Percentiles rank a stretch among this genome's conserved stretches.
Conservation (phyloP, 257 asterid species). For the Solanum clarkiae region DNA sequence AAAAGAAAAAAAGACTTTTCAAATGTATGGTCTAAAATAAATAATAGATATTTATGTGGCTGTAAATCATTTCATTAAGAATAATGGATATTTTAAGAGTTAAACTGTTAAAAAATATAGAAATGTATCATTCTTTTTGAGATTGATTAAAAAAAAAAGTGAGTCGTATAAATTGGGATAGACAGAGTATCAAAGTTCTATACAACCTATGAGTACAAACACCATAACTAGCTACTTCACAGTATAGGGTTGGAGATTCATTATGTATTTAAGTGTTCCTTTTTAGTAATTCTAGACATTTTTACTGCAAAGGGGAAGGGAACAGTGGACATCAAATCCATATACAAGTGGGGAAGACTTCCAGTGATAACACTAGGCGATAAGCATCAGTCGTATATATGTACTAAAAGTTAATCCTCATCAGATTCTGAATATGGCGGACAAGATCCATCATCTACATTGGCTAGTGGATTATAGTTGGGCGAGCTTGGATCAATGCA, state of each 20-base stretch:
- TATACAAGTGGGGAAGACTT: background rate
- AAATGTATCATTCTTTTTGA: too few relatives aligned
- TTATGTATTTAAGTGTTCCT: background rate
- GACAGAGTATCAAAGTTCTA: background rate
- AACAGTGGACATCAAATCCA: background rate
- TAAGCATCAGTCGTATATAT: background rate
- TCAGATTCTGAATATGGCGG: constrained; percentile 60
- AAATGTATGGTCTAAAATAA: too few relatives aligned
- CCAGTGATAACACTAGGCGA: background rate
- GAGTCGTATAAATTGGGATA: too few relatives aligned
- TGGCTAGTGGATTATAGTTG: constrained; percentile 51
- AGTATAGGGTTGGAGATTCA: background rate
- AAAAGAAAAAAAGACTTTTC: too few relatives aligned
- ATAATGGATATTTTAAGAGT: too few relatives aligned
- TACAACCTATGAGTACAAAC: background rate
- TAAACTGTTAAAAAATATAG: too few relatives aligned
- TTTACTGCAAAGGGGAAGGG: background rate
- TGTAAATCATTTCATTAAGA: too few relatives aligned
- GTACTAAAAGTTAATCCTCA: constrained; percentile 25
- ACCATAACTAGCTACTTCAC: background rate
- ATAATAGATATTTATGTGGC: too few relatives aligned
- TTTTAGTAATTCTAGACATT: background rate
- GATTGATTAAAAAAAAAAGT: too few relatives aligned
- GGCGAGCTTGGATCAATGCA: constrained; percentile 74
- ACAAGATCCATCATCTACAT: constrained; percentile 86